Evolutionary conservation across 2,329 filamentous ascomycete genomes (phyloP).

Genomic region (Calonectria pseudoreteaudii): DNA sequence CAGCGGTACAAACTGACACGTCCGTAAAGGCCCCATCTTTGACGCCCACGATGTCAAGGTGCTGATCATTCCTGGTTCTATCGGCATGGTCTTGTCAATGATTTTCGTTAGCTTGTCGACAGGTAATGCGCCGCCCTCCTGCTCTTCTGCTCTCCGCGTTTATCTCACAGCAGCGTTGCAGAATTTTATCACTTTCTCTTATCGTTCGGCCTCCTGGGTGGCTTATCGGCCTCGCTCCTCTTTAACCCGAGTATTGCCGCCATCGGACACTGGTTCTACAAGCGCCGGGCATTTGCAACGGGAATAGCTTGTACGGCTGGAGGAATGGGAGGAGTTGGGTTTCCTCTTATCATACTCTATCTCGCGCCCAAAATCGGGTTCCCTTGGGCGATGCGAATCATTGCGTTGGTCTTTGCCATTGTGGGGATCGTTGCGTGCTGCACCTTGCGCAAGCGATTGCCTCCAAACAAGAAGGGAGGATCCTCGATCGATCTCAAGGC

Average conservation of each 20-base stretch:
- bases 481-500: slow-evolving; percentile 62
- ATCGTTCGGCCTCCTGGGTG: slow-evolving; percentile 74
- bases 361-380: slow-evolving; percentile 44
- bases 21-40: slow-evolving; percentile 65
- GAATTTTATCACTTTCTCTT: slow-evolving; percentile 80
- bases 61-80: slow-evolving; percentile 68
- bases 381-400: slow-evolving; percentile 45
- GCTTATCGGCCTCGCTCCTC: slow-evolving; percentile 73
- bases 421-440: slow-evolving; percentile 45
- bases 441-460: slow-evolving; percentile 56
- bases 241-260: slow-evolving; percentile 77
- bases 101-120: slow-evolving; percentile 71
- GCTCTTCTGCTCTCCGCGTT: background rate
- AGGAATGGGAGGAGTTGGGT: slow-evolving; percentile 68
- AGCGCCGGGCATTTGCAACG: slow-evolving; percentile 73
- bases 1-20: background rate
- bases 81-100: slow-evolving; percentile 65
- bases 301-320: slow-evolving; percentile 76
- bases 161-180: slow-evolving; percentile 32
- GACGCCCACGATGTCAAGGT: slow-evolving; percentile 73
- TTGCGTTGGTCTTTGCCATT: slow-evolving; percentile 42
- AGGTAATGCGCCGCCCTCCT: slow-evolving; percentile 41
- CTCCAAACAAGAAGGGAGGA: slow-evolving; percentile 57
- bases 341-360: slow-evolving; percentile 51
- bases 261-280: slow-evolving; percentile 77